Evolutionary conservation across 208 protist genomes (phyloP).

Genomic region (Chromosphaera perkinsii): DNA sequence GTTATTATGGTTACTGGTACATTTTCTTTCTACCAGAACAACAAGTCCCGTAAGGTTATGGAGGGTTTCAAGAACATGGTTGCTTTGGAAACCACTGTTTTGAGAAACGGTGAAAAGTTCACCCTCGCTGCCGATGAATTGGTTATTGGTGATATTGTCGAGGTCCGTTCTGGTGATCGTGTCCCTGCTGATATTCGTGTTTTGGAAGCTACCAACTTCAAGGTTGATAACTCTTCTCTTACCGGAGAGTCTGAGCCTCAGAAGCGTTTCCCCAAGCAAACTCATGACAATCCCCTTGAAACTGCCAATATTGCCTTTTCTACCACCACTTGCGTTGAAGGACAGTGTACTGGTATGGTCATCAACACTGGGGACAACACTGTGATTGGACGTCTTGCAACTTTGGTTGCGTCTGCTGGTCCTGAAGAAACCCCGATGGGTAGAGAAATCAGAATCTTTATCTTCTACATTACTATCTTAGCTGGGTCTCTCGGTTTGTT

Average conservation of each 20-base stretch:
- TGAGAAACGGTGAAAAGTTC: conserved; percentile 43
- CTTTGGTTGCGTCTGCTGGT: conserved; percentile 32
- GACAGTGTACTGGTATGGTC: conserved; percentile 60
- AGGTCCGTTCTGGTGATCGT: conserved; percentile 57
- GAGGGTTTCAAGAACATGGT: conserved; percentile 50
- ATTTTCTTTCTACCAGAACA: conserved; percentile 65
- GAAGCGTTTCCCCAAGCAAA: conserved; percentile 27
- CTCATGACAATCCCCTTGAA: conserved; percentile 54
- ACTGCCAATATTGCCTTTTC: conserved; percentile 72
- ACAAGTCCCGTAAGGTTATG: conserved; percentile 50
- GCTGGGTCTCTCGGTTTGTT: conserved; percentile 45
- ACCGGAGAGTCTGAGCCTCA: conserved; percentile 67
- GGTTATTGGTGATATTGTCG: conserved; percentile 69
- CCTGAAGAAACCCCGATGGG: conserved; percentile 42
- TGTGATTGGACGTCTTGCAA: conserved; percentile 69
- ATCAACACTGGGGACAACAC: conserved; percentile 69
- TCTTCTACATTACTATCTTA: conserved; percentile 47
- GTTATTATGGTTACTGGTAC: conserved; percentile 64
- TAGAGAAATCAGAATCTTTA: conserved; percentile 63
- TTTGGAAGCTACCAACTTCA: conserved; percentile 46
- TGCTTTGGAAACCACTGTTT: conserved; percentile 23
- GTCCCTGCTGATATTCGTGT: conserved; percentile 65
- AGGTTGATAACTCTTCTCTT: conserved; percentile 66
- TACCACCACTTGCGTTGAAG: conserved; percentile 54
- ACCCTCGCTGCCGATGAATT: conserved; percentile 32